Evolutionary conservation across 2,329 filamentous ascomycete genomes (phyloP), one percentile per base, ranked within the genome.

Genomic region (Kalmusia sp.): DNA sequence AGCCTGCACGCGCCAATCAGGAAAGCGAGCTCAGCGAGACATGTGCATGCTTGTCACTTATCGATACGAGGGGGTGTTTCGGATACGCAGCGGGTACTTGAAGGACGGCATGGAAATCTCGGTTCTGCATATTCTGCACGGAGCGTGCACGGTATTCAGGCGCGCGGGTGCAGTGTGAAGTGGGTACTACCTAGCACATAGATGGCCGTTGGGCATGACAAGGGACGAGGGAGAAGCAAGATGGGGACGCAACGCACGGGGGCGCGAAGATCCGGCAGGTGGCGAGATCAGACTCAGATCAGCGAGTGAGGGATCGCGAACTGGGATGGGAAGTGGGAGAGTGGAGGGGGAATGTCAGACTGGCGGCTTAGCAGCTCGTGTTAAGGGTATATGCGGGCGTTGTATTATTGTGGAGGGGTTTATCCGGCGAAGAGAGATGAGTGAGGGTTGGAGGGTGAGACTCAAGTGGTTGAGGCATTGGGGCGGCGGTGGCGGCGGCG

Each of bases 351-450:
- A 19, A 39, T 11, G 15, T 24, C 31, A 15, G 21, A 3, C 6
- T 25, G 30, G 14, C 12, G 12, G 30, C 30, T 46, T 46, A 46
- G 21, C 4, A 6, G 30, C 30, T 5, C 12, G 30, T 24, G 2
- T 17, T 46, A 46, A 46, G 43, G 39, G 15, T 34, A 45, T 45
- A 34, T 4, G 22, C 4, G 17, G 9, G 5, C 8, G 17, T n/a
- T 17, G 15, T 34, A 34, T 45, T 34, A 21, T 22, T 5, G 22
- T 14, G 28, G 9, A n/a, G n/a, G 41, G n/a, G 28, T 46, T 46
- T 27, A 46, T 35, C 30, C 30, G 30, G 30, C 30, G 30, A 33
- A 44, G 43, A 34, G 43, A 44, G 30, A 38, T 44, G 38, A 41
- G 35, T 12, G n/a, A n/a, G n/a, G n/a, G 28, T 35, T 25, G 28